phyloP scores from a whole-genome alignment of 208 protist species.

The Trypanosoma scelopori region DNA sequence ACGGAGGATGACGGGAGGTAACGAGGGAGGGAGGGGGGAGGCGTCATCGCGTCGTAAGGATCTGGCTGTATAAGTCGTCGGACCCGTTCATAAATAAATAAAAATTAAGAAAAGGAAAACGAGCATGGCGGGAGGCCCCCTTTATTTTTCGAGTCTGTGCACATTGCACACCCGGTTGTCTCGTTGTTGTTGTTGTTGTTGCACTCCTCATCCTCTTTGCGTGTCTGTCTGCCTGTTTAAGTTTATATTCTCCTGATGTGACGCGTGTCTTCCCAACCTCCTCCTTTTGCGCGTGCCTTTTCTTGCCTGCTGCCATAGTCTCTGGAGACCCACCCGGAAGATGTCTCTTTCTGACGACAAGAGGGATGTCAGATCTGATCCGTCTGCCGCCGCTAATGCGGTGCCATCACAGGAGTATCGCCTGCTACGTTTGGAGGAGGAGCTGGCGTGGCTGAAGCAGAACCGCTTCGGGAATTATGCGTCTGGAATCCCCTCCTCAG shows the following conservation, averaged over 20 bases:
- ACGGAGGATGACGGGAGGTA: no score
- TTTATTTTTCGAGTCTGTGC: background rate
- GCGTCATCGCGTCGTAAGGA: no score
- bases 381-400: constrained; percentile 2
- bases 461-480: background rate
- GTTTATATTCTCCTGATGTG: no score
- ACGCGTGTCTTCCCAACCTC: no score
- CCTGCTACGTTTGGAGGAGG: constrained; percentile 48
- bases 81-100: background rate
- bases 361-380: constrained; percentile 32
- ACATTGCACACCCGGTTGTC: background rate
- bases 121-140: background rate
- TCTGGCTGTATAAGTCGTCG: background rate
- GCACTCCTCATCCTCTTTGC: background rate
- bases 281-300: background rate
- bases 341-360: constrained; percentile 51
- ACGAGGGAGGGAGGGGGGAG: no score
- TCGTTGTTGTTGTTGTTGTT: background rate
- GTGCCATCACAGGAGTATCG: constrained; percentile 31
- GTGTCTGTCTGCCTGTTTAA: background rate
- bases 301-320: background rate
- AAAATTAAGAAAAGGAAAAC: background rate
- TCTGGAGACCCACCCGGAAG: background rate
- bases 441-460: constrained; percentile 24
- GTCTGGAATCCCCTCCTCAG: no score